These are phyloP conservation scores for Annulohypoxylon maeteangense DNA, from an alignment of 495 filamentous ascomycete genomes.

Conservation along the genomic window DNA sequence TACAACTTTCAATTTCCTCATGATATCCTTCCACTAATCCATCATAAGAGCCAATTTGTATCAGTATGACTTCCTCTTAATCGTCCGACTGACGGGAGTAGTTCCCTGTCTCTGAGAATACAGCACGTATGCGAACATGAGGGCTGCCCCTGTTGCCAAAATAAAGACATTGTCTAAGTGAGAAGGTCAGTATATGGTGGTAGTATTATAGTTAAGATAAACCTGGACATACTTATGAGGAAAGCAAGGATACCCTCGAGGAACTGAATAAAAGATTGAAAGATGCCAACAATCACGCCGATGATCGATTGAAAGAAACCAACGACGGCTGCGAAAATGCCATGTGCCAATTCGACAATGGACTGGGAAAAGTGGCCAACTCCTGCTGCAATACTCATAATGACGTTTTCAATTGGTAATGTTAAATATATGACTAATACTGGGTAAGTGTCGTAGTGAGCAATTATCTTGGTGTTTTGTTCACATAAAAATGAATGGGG, in stretches of 20 bases:
- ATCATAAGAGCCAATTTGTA: neutral
- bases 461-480: neutral
- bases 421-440: neutral
- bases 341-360: constrained; percentile 49
- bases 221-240: constrained; percentile 51
- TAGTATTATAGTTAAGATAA: neutral
- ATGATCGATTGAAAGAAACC: constrained; percentile 51
- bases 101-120: constrained; percentile 53
- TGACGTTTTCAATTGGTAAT: constrained; percentile 8
- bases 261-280: constrained; percentile 46
- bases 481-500: neutral
- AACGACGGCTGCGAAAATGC: constrained; percentile 36
- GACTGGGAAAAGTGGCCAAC: constrained; percentile 49
- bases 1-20: too few species aligned
- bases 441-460: too few species aligned
- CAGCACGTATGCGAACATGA: constrained; percentile 54
- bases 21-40: neutral
- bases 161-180: constrained; percentile 62
- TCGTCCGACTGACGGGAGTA: constrained; percentile 28
- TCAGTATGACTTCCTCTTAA: constrained; percentile 31
- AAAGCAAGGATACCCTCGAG: constrained; percentile 55
- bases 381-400: constrained; percentile 51
- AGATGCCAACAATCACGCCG: constrained; percentile 47
- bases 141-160: constrained; percentile 58
- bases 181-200: constrained; percentile 2